phyloP scores from a whole-genome alignment of 345 rosid species.

The Lepidium aucheri region DNA sequence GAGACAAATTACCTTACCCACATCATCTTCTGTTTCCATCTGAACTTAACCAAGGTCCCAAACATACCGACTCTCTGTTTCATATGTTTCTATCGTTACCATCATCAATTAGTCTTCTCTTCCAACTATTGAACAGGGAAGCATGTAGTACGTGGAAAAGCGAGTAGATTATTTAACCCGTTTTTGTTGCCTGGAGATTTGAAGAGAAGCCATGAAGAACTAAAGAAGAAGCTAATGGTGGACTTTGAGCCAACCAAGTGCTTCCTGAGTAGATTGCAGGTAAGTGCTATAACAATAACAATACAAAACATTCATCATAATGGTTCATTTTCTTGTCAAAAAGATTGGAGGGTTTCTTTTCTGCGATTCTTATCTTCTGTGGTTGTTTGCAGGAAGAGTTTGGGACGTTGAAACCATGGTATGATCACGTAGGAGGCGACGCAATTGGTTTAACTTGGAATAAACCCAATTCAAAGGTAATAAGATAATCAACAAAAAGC shows the following conservation, averaged over 20 bases:
- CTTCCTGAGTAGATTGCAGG: constrained; percentile 65
- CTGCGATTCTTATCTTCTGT: neutral
- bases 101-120: neutral
- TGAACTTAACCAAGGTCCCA: constrained; percentile 56
- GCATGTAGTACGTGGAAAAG: constrained; percentile 57
- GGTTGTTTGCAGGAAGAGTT: constrained; percentile 46
- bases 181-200: constrained; percentile 47
- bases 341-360: neutral
- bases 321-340: neutral
- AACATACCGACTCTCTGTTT: neutral
- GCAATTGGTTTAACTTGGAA: constrained; percentile 83
- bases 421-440: constrained; percentile 81
- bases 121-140: constrained; percentile 41
- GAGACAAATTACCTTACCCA: constrained; percentile 65
- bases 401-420: constrained; percentile 61
- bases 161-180: constrained; percentile 55
- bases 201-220: constrained; percentile 45
- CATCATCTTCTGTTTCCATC: constrained; percentile 71
- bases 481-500: neutral
- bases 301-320: neutral
- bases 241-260: constrained; percentile 68
- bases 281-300: constrained; percentile 18
- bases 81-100: neutral
- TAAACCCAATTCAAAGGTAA: constrained; percentile 53
- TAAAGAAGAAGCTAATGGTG: constrained; percentile 54